Conservation (phyloP, 2,329 filamentous ascomycete genomes). For the Ceratocystis cacaofunesta region DNA sequence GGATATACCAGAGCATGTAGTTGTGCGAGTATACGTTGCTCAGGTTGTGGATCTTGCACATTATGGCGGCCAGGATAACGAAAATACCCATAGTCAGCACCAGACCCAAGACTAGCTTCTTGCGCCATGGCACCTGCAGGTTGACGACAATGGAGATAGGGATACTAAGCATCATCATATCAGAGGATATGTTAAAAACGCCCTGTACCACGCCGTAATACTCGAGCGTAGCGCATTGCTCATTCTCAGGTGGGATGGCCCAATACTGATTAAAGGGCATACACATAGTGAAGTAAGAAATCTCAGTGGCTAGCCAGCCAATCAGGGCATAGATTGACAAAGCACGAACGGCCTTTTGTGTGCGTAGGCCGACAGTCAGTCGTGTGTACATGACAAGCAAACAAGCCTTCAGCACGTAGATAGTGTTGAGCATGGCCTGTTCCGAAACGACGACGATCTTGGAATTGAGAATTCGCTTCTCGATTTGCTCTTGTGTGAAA, state of each 20-base stretch:
- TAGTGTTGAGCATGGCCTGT: constrained; percentile 44
- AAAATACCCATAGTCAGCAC: constrained; percentile 34
- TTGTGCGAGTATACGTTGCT: constrained; percentile 26
- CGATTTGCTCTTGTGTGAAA: constrained; percentile 21
- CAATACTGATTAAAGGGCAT: constrained; percentile 42
- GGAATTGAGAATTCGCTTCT: constrained; percentile 34
- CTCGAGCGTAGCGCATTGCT: constrained; percentile 41
- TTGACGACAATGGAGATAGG: constrained; percentile 39
- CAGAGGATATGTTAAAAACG: constrained; percentile 44
- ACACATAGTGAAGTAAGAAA: constrained; percentile 37
- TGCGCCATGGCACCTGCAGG: constrained; percentile 34
- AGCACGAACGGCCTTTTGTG: constrained; percentile 34
- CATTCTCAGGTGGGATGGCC: constrained; percentile 37
- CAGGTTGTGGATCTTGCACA: constrained; percentile 33
- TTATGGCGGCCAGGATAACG: constrained; percentile 34
- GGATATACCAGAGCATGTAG: constrained; percentile 33
- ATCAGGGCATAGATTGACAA: constrained; percentile 33
- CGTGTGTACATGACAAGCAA: constrained; percentile 36
- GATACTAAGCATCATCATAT: constrained; percentile 43
- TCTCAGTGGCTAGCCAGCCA: constrained; percentile 37
- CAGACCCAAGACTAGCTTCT: constrained; percentile 36
- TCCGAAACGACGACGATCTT: constrained; percentile 50
- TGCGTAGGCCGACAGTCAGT: constrained; percentile 30
- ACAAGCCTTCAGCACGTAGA: constrained; percentile 42
- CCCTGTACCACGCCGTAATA: constrained; percentile 45